A percentile compares a stretch with the other conserved stretches of the same genome.
phyloP scores from a whole-genome alignment of 2,329 filamentous ascomycete genomes.

The Geosmithia flava region DNA sequence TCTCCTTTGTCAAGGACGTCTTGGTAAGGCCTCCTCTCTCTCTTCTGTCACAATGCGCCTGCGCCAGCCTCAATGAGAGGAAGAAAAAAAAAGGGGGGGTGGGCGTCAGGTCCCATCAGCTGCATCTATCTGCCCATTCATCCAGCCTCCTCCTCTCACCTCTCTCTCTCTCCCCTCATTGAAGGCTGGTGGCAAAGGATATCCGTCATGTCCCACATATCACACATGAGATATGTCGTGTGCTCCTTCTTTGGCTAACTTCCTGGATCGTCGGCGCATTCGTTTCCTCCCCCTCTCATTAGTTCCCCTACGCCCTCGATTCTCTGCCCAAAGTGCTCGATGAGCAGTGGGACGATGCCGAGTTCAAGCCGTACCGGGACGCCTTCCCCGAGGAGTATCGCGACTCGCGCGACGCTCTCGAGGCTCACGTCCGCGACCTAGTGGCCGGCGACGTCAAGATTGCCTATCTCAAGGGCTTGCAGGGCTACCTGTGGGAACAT shows the following conservation, averaged over 20 bases:
- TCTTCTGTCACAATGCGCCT: neutral
- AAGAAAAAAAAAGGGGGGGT: neutral
- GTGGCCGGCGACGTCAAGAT: constrained; percentile 62
- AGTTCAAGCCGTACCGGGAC: constrained; percentile 55
- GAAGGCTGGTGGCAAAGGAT: neutral
- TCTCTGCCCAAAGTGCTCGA: constrained; percentile 52
- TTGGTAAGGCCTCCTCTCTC: constrained; percentile 43
- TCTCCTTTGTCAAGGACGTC: constrained; percentile 74
- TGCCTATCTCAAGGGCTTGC: constrained; percentile 65
- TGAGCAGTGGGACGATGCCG: constrained; percentile 52
- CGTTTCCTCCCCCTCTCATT: neutral
- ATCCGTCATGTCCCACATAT: neutral
- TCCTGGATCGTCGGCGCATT: neutral
- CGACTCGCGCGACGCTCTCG: constrained; percentile 43
- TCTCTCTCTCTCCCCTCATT: neutral
- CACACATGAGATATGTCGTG: neutral
- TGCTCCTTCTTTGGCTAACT: neutral
- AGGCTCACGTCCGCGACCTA: constrained; percentile 57
- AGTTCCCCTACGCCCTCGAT: constrained; percentile 69
- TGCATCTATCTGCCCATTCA: neutral
- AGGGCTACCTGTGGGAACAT: constrained; percentile 66
- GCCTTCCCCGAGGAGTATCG: constrained; percentile 58
- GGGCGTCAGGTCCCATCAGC: neutral
- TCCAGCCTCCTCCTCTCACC: neutral
- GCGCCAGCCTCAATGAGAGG: no score